phyloP scores from a whole-genome alignment of 331 rosid species.

The Cucumis variabilis region DNA sequence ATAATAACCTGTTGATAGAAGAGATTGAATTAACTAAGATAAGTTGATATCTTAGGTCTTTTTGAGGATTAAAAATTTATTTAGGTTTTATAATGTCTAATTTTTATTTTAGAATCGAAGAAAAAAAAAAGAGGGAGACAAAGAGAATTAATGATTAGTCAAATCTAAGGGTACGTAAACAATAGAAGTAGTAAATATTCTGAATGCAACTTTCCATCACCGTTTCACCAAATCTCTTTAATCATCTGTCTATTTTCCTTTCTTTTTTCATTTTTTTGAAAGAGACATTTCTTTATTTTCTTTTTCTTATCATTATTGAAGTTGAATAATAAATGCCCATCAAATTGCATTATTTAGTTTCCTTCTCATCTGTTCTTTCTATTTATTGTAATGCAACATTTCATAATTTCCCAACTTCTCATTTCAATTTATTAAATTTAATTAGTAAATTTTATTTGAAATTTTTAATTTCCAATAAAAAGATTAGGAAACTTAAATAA shows the following conservation, averaged over 20 bases:
- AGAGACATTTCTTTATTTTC: conserved; percentile 10
- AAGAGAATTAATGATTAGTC: conserved; percentile 30
- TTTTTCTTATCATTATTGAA: conserved; percentile 1
- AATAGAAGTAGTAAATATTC: conserved; percentile 29
- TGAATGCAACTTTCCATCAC: conserved; percentile 19
- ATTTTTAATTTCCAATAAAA: no score
- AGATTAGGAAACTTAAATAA: no score
- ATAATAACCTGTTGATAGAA: no score
- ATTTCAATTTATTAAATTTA: no score
- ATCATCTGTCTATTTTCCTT: background rate
- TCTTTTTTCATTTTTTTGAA: background rate
- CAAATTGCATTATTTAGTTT: background rate
- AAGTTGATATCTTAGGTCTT: no score
- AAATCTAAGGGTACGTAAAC: background rate
- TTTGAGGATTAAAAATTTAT: no score
- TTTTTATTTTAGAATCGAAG: background rate
- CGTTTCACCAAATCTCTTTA: conserved; percentile 25
- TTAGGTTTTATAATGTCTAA: no score
- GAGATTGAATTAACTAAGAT: no score
- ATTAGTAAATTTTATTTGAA: no score
- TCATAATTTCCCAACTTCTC: background rate
- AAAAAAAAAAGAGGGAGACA: background rate
- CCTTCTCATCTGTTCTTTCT: background rate
- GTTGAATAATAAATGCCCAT: conserved; percentile 8
- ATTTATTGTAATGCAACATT: background rate